These are phyloP conservation scores for Candida maltosa DNA, from an alignment of 805 yeast genomes.

Conservation along the genomic window DNA sequence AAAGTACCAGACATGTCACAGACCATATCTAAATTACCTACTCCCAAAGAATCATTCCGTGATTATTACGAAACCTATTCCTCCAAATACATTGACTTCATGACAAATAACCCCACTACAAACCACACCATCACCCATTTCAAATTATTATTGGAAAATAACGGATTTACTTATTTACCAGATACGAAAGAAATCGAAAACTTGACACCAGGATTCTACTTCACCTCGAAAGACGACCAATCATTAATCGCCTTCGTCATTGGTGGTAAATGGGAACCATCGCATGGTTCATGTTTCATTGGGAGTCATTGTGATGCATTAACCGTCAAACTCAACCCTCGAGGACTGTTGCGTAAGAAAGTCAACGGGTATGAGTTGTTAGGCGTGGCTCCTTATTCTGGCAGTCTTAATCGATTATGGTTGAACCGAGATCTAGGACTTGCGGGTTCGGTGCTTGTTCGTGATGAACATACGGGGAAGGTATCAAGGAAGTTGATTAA, in stretches of 20 bases:
- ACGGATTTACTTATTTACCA: constrained; percentile 26
- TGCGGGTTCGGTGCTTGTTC: constrained; percentile 34
- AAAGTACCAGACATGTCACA: too few relatives aligned
- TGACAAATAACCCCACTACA: constrained; percentile 37
- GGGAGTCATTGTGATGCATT: constrained; percentile 50
- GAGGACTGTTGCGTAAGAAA: constrained; percentile 15
- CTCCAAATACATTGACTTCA: constrained; percentile 9
- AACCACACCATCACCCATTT: constrained; percentile 31
- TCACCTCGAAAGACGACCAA: constrained; percentile 28
- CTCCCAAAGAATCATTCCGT: too few relatives aligned
- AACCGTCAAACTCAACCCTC: constrained; percentile 32
- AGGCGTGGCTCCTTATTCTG: constrained; percentile 42
- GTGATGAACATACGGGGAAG: constrained; percentile 18
- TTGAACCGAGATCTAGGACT: constrained; percentile 41
- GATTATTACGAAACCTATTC: constrained; percentile 8
- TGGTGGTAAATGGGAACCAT: constrained; percentile 42
- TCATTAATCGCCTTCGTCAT: constrained; percentile 34
- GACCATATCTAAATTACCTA: too few relatives aligned
- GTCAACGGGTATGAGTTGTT: constrained; percentile 32
- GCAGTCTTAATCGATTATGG: constrained; percentile 32
- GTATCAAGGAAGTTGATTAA: constrained; percentile 23
- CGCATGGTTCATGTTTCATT: constrained; percentile 63
- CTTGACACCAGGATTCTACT: constrained; percentile 21
- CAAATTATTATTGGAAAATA: constrained; percentile 15
- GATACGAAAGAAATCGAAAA: constrained; percentile 17